Evolutionary conservation across 768 basidiomycete species (phyloP).

Genomic region (Gymnopilus dilepis): DNA sequence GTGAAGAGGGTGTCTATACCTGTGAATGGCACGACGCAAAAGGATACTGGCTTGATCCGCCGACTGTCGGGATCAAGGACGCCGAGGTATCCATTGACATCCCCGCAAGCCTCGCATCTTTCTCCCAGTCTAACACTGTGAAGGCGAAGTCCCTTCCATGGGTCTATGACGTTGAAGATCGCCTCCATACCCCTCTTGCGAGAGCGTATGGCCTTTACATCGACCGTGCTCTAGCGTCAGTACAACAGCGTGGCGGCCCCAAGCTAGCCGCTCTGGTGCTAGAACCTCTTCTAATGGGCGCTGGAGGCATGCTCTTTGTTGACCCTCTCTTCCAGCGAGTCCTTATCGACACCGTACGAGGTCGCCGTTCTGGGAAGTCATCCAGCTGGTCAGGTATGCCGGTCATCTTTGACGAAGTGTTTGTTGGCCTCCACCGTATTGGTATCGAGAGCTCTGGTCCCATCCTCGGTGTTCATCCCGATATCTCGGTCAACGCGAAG

Average conservation of each 20-base stretch:
- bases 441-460: conserved; percentile 70
- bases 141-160: conserved; percentile 54
- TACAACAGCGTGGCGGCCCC: conserved; percentile 46
- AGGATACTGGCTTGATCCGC: conserved; percentile 94
- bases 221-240: conserved; percentile 48
- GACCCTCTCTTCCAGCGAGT: conserved; percentile 95
- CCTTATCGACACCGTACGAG: conserved; percentile 80
- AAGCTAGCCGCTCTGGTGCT: conserved; percentile 79
- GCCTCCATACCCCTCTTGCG: conserved; percentile 68
- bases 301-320: conserved; percentile 96
- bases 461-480: conserved; percentile 76
- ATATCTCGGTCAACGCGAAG: conserved; percentile 93
- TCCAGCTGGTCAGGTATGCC: conserved; percentile 73
- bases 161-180: conserved; percentile 72
- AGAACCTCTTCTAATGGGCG: conserved; percentile 93
- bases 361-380: conserved; percentile 36
- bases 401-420: conserved; percentile 96
- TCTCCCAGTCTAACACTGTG: conserved; percentile 32
- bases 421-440: conserved; percentile 89
- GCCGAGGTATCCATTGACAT: conserved; percentile 60
- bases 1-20: conserved; percentile 87
- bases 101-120: conserved; percentile 50
- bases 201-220: conserved; percentile 67
- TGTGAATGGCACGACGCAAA: conserved; percentile 96
- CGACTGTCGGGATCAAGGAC: conserved; percentile 70